Conservation (phyloP, 305 asterid species). For the Coffea humblotiana region DNA sequence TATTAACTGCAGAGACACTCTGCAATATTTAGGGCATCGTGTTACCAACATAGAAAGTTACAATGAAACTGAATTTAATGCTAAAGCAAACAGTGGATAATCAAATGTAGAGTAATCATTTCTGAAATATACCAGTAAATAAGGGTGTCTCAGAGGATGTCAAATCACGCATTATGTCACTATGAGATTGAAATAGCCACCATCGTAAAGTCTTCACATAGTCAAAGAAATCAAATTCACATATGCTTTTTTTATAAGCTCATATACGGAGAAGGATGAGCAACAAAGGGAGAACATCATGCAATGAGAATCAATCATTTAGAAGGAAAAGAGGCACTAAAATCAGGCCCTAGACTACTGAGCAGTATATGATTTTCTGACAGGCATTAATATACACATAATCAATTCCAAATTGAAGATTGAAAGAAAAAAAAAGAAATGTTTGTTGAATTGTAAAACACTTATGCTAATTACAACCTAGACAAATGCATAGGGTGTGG, state of each 20-base stretch:
- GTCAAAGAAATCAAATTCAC: background rate
- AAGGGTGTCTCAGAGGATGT: background rate
- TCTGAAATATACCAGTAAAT: background rate
- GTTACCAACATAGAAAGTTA: conserved; percentile 5
- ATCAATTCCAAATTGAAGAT: background rate
- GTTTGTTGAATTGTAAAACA: background rate
- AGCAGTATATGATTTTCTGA: background rate
- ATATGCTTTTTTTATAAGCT: background rate
- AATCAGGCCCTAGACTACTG: background rate
- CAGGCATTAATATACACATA: background rate
- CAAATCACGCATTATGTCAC: background rate
- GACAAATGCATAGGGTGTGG: background rate
- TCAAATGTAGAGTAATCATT: background rate
- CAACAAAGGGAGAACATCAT: background rate
- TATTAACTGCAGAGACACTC: conserved; percentile 47
- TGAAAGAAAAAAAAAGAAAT: too few species aligned
- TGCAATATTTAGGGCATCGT: conserved; percentile 29
- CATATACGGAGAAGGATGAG: background rate
- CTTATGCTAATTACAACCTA: background rate
- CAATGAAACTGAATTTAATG: background rate
- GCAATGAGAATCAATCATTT: background rate
- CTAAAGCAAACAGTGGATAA: background rate
- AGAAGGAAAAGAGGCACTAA: too few species aligned
- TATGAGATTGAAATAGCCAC: background rate
- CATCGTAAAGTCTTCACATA: background rate